These are phyloP conservation scores for Populus tremula DNA, from an alignment of 345 rosid genomes.

Conservation along the genomic window DNA sequence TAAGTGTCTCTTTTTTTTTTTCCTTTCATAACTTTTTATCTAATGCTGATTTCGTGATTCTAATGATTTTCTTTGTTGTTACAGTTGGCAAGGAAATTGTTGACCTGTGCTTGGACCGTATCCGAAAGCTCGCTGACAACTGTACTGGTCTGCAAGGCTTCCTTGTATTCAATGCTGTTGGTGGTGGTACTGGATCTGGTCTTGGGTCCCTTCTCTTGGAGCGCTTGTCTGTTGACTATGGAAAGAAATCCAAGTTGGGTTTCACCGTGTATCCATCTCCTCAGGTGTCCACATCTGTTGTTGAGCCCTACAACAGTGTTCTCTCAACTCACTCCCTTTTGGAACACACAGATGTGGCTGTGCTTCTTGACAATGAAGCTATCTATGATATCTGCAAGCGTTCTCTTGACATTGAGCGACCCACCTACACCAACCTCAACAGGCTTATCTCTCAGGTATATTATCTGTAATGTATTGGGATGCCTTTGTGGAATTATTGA, in stretches of 20 bases:
- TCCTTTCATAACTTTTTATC: not conserved
- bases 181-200: slow-evolving; percentile 33
- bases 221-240: slow-evolving; percentile 30
- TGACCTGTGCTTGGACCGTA: slow-evolving; percentile 29
- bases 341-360: slow-evolving; percentile 31
- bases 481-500: not conserved
- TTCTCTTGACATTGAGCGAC: slow-evolving; percentile 31
- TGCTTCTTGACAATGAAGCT: slow-evolving; percentile 30
- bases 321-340: slow-evolving; percentile 29
- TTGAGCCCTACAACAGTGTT: slow-evolving; percentile 33
- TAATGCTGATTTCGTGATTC: not conserved
- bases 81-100: slow-evolving; percentile 32
- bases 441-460: slow-evolving; percentile 30
- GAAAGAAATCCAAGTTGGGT: slow-evolving; percentile 32
- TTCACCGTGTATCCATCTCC: slow-evolving; percentile 32
- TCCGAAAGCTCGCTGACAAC: slow-evolving; percentile 30
- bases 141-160: slow-evolving; percentile 32
- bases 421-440: slow-evolving; percentile 30
- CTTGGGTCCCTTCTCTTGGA: slow-evolving; percentile 31
- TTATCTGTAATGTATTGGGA: not conserved
- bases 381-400: slow-evolving; percentile 33
- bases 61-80: not conserved
- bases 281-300: slow-evolving; percentile 30
- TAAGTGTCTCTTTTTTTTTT: not conserved
- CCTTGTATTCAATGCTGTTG: slow-evolving; percentile 32